These are phyloP conservation scores for Lavandula angustifolia DNA, from an alignment of 257 asterid genomes.

Conservation along the genomic window DNA sequence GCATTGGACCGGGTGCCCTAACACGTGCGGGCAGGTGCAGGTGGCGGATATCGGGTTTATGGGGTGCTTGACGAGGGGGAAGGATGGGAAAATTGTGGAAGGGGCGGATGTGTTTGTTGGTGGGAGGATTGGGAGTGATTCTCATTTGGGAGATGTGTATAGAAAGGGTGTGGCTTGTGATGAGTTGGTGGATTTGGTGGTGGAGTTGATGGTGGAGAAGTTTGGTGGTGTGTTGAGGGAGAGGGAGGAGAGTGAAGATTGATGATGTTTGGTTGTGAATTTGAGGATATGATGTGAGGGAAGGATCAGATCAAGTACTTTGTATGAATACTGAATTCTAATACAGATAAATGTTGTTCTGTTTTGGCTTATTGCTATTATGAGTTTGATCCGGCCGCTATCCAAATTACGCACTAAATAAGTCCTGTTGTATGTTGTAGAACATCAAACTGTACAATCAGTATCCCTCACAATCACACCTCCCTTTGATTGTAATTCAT, in stretches of 20 bases:
- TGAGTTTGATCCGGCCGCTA: too few species aligned
- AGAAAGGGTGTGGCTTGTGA: slow-evolving; percentile 92
- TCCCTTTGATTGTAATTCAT: too few species aligned
- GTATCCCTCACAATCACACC: too few species aligned
- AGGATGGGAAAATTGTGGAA: slow-evolving; percentile 67
- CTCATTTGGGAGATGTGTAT: slow-evolving; percentile 85
- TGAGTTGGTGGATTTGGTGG: slow-evolving; percentile 74
- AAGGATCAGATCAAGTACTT: too few species aligned
- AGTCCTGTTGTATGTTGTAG: too few species aligned
- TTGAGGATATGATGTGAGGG: too few species aligned
- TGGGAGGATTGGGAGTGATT: slow-evolving; percentile 89
- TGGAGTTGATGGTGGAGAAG: slow-evolving; percentile 63
- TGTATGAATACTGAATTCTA: too few species aligned
- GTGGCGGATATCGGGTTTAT: slow-evolving; percentile 97
- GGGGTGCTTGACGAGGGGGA: slow-evolving; percentile 87
- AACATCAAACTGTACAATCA: too few species aligned
- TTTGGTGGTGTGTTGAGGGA: slow-evolving; percentile 81
- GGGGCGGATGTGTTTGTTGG: slow-evolving; percentile 89
- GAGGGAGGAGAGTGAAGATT: slow-evolving; percentile 74
- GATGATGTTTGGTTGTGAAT: neutral
- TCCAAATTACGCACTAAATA: too few species aligned
- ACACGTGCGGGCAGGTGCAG: slow-evolving; percentile 87
- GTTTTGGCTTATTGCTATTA: too few species aligned
- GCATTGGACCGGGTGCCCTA: slow-evolving; percentile 99
- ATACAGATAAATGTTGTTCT: too few species aligned